Percentiles rank a stretch among this genome's conserved stretches.
Evolutionary conservation across 441 rosid genomes (phyloP).

Genomic region (Codiaeum variegatum): DNA sequence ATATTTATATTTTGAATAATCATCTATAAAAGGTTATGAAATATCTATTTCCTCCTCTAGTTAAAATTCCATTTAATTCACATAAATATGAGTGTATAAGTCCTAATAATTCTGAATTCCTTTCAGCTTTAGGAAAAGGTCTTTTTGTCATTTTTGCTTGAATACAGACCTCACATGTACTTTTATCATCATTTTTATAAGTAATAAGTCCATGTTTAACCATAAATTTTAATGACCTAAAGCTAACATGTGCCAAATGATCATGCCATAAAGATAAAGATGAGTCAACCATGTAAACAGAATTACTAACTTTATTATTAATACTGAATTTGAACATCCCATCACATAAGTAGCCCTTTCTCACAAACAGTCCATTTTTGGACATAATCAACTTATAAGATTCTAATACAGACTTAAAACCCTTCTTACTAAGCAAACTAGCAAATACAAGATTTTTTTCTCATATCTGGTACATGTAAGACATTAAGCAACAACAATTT

Average conservation of each 20-base stretch:
- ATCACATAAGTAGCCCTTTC: background rate
- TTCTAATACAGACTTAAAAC: background rate
- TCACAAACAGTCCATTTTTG: background rate
- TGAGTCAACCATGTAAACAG: background rate
- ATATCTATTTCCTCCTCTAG: no score
- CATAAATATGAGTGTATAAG: background rate
- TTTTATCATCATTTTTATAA: background rate
- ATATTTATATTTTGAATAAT: no score
- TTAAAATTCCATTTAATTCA: background rate
- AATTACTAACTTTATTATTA: background rate
- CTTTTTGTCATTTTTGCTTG: no score
- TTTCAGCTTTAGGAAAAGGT: background rate
- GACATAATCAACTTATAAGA: background rate
- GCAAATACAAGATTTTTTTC: background rate
- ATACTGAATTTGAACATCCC: background rate
- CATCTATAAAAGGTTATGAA: background rate
- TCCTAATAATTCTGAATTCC: background rate
- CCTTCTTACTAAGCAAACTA: background rate
- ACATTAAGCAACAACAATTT: background rate
- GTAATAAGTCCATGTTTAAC: background rate
- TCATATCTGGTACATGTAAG: background rate
- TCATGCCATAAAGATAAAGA: slow-evolving; percentile 6
- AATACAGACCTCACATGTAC: background rate
- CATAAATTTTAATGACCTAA: background rate
- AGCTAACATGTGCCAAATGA: slow-evolving; percentile 2